Percentiles rank a stretch among this genome's conserved stretches.
phyloP scores from a whole-genome alignment of 805 yeast genomes.

The Lachancea sp. region DNA sequence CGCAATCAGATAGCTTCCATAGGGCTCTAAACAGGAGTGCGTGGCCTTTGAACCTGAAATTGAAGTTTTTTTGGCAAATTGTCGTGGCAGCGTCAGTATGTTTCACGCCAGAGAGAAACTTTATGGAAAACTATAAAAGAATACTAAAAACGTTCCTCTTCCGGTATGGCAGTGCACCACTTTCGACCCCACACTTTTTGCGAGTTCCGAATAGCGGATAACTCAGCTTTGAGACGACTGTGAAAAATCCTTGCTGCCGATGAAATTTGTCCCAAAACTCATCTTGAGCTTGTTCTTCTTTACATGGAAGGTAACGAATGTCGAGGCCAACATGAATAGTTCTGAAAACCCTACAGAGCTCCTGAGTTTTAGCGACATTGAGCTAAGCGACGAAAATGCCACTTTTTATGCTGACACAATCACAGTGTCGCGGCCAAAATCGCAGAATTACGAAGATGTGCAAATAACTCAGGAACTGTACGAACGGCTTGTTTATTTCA shows the following conservation, averaged over 20 bases:
- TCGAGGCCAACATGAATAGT: too few species aligned
- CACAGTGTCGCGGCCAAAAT: constrained; percentile 1
- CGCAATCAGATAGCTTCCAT: too few species aligned
- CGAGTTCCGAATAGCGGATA: too few species aligned
- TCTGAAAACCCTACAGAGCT: neutral
- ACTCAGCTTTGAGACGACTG: too few species aligned
- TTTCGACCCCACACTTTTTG: too few species aligned
- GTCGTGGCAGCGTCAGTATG: neutral
- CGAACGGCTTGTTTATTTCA: constrained; percentile 28
- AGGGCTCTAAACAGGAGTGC: too few species aligned
- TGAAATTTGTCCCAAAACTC: too few species aligned
- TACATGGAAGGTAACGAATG: too few species aligned
- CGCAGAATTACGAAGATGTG: neutral
- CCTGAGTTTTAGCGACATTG: neutral
- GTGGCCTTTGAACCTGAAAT: too few species aligned
- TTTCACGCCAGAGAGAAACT: constrained; percentile 1
- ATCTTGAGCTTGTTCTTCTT: too few species aligned
- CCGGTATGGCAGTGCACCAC: too few species aligned
- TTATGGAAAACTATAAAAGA: neutral
- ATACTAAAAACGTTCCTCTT: neutral
- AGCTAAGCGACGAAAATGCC: neutral
- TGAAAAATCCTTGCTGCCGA: too few species aligned
- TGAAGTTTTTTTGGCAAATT: neutral
- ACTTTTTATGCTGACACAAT: neutral
- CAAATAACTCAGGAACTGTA: constrained; percentile 16